phyloP scores from a whole-genome alignment of 306 rosid genomes.

The Begonia peltatifolia region DNA sequence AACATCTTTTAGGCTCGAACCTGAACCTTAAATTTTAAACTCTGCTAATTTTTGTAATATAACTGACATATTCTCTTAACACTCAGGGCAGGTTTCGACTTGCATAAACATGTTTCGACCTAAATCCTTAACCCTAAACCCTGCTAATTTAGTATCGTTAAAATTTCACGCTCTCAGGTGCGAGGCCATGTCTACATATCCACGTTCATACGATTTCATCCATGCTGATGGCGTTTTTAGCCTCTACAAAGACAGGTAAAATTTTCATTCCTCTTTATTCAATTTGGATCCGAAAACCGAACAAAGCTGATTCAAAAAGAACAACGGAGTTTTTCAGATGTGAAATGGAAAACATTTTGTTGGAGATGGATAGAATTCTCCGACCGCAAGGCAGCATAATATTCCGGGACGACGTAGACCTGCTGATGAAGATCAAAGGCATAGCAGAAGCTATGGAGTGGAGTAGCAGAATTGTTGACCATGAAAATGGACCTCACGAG shows the following conservation, averaged over 20 bases:
- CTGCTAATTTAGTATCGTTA: background rate
- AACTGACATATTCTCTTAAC: background rate
- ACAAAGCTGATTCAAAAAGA: background rate
- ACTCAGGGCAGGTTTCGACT: too few relatives aligned
- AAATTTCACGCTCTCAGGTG: slow-evolving; percentile 30
- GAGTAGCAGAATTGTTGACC: slow-evolving; percentile 57
- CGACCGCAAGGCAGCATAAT: slow-evolving; percentile 68
- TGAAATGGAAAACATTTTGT: slow-evolving; percentile 56
- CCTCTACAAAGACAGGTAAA: slow-evolving; percentile 49
- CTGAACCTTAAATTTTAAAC: background rate
- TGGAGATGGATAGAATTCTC: slow-evolving; percentile 66
- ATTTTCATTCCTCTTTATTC: background rate
- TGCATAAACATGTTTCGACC: background rate
- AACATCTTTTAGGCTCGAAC: too few relatives aligned
- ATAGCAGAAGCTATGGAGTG: slow-evolving; percentile 39
- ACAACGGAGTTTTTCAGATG: slow-evolving; percentile 26
- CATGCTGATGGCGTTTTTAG: slow-evolving; percentile 70
- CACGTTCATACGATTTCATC: slow-evolving; percentile 72
- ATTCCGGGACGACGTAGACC: slow-evolving; percentile 57
- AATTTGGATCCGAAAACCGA: background rate
- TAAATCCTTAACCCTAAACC: background rate
- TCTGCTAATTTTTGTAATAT: background rate
- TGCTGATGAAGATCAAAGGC: slow-evolving; percentile 38
- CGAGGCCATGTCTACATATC: slow-evolving; percentile 93
- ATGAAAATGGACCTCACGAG: slow-evolving; percentile 61